Evolutionary conservation across 768 basidiomycete genomes (phyloP), one percentile per base, ranked within the genome.

Genomic region (Lepiota brunneoincarnata): DNA sequence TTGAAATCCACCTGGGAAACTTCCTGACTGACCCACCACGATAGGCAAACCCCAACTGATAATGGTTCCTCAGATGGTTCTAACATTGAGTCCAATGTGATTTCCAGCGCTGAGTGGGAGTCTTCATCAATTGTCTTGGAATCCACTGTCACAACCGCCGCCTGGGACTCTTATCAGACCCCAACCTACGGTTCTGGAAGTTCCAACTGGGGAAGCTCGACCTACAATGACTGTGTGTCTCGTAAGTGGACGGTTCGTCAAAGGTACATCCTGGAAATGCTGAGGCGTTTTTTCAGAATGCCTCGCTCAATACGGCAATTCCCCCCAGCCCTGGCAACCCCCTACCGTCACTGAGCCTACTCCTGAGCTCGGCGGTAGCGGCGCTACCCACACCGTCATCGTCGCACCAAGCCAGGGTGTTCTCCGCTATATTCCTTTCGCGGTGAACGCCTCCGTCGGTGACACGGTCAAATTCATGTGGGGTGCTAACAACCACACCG

Each of bases 401-500:
- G 89, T 91, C 49, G 89, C 89, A 15, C 89, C 89, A 21, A 80
- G 80, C 2, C 79, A 88, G 65, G 89, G 89, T 67, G 82, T 89
- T 55, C 75, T 90, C 49, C 84, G 87, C 56, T 88, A 83, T 62
- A 74, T 90, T 48, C 89, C 89, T 31, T 89, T 88, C 70, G 82
- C 83, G 21, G 68, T 86, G 58, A 88, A 89, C 63, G 89, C 87
- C 4, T 82, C 85, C 28, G 80, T 85, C 55, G 89, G 89, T 51
- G 89, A 91, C 69, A 89, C 86, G 61, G 67, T 92, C 71, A 72
- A 76, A 65, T 91, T 84, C 75, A 74, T 84, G 69, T 93, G 89
- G 89, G 78, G 79, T 51, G 89, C 86, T 49, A 81, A 87, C 74
- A 81, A 80, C 64, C 89, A 91, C 75, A 91, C 89, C 28, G 91